These are phyloP conservation scores for Houttuynia cordata DNA, from an alignment of 164 flowering plant species.

Conservation along the genomic window DNA sequence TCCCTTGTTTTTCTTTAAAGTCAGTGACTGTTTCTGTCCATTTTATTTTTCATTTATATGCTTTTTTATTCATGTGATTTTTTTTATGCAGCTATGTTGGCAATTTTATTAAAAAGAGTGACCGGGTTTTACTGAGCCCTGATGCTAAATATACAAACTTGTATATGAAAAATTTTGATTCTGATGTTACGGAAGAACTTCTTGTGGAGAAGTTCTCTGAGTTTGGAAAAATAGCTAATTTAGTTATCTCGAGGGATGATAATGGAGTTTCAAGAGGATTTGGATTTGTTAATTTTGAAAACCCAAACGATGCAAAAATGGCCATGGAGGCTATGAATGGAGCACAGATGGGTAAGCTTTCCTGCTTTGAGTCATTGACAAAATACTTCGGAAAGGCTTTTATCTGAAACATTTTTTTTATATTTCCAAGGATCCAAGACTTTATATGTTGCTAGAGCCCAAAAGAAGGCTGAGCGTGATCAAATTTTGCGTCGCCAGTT, in stretches of 20 bases:
- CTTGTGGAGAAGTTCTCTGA: slow-evolving; percentile 50
- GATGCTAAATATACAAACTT: slow-evolving; percentile 65
- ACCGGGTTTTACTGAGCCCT: slow-evolving; percentile 35
- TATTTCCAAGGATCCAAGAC: slow-evolving; percentile 50
- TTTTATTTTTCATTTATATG: background rate
- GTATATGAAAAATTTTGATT: slow-evolving; percentile 72
- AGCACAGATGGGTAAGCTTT: slow-evolving; percentile 40
- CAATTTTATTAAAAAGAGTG: slow-evolving; percentile 49
- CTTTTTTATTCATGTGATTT: background rate
- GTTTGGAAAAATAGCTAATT: slow-evolving; percentile 60
- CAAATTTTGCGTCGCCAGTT: slow-evolving; percentile 47
- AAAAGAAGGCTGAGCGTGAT: slow-evolving; percentile 71
- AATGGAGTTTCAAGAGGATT: slow-evolving; percentile 71
- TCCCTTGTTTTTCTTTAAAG: background rate
- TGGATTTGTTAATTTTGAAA: slow-evolving; percentile 84
- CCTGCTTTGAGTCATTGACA: background rate
- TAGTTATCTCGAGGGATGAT: slow-evolving; percentile 43
- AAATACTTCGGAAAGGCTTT: background rate
- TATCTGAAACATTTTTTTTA: background rate
- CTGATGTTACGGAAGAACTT: slow-evolving; percentile 43
- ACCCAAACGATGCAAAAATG: slow-evolving; percentile 53
- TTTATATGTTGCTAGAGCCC: slow-evolving; percentile 80
- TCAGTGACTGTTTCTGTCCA: background rate
- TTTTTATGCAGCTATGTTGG: slow-evolving; percentile 45
- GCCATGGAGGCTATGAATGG: slow-evolving; percentile 74